Evolutionary conservation across 371 early-diverging fungal species (phyloP), one percentile per base, ranked within the genome.

Genomic region (Mortierella sp.): DNA sequence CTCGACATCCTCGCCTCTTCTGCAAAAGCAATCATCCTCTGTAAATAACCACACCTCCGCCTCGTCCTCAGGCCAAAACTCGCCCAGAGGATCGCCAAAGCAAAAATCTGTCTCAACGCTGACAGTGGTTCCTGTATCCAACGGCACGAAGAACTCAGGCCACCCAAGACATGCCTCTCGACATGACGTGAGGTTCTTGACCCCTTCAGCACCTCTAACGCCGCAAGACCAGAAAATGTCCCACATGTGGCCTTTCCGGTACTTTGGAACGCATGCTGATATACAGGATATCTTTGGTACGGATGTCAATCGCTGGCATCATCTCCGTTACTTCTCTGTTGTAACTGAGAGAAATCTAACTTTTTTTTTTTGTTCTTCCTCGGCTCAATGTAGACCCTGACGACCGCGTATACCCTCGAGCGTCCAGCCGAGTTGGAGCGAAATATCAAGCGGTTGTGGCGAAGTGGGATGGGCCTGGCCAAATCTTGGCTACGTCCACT

Each of bases 181-280:
- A 30, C 56, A 50, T 15, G 60, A 50, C 7, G 4, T 51, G n/a
- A 19, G 28, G 2, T 19, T 34, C 14, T 24, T 60, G 39, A 54
- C 43, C 12, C 42, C 43, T 27, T 17, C 56, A 9, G 70, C 72
- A 27, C 46, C 69, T 2, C 47, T 60, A 8, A 63, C 58, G 31
- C 39, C 64, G 5, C 58, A 75, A 31, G 68, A 68, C 26, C 68
- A 66, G 32, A 76, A 65, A 46, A 84, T 83, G 82, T 86, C 87
- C 2, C 80, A 86, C 46, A 82, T 89, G 85, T 95, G 93, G 92
- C 96, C 96, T 11, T 95, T 90, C 67, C 86, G 95, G 11, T 95
- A 95, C 62, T 93, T 93, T 83, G 94, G 94, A n/a, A 81, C 89
- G 4, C 85, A 93, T 62, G 88, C 90, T 4, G 84, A 90, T 53